phyloP scores from a whole-genome alignment of 1,284 basidiomycete species.

The Cerioporus squamosus region DNA sequence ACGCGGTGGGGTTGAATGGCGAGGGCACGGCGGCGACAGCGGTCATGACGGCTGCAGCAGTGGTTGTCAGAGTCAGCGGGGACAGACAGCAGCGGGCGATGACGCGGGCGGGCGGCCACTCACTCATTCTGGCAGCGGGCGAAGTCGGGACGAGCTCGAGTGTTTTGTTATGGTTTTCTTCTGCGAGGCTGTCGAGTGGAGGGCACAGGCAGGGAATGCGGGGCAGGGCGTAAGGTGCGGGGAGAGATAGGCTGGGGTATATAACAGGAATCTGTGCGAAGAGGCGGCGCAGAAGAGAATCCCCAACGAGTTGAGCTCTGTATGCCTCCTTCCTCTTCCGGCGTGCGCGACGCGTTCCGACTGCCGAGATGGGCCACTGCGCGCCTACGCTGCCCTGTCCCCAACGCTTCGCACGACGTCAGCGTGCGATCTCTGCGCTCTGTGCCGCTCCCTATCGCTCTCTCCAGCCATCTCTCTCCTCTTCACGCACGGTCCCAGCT shows the following conservation, averaged over 20 bases:
- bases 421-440: background rate
- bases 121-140: slow-evolving; percentile 27
- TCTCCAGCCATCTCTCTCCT: background rate
- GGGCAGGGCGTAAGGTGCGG: slow-evolving; percentile 1
- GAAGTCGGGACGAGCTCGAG: background rate
- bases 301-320: slow-evolving; percentile 12
- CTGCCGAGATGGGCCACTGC: background rate
- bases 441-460: background rate
- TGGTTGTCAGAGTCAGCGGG: background rate
- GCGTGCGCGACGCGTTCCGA: slow-evolving; percentile 9
- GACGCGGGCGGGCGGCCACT: slow-evolving; percentile 5
- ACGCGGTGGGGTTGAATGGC: slow-evolving; percentile 26
- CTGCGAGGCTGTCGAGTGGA: background rate
- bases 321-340: slow-evolving; percentile 2
- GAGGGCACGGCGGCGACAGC: slow-evolving; percentile 32
- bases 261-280: slow-evolving; percentile 2
- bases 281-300: background rate
- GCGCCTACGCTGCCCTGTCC: background rate
- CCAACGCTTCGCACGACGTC: slow-evolving; percentile 1
- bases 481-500: background rate
- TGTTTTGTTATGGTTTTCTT: background rate
- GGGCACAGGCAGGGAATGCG: background rate
- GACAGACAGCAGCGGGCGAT: no score
- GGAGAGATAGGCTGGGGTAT: slow-evolving; percentile 12
- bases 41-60: slow-evolving; percentile 36